A percentile compares a stretch with the other conserved stretches of the same genome.
phyloP scores from a whole-genome alignment of 768 basidiomycete genomes.

The Amanita thiersii region DNA sequence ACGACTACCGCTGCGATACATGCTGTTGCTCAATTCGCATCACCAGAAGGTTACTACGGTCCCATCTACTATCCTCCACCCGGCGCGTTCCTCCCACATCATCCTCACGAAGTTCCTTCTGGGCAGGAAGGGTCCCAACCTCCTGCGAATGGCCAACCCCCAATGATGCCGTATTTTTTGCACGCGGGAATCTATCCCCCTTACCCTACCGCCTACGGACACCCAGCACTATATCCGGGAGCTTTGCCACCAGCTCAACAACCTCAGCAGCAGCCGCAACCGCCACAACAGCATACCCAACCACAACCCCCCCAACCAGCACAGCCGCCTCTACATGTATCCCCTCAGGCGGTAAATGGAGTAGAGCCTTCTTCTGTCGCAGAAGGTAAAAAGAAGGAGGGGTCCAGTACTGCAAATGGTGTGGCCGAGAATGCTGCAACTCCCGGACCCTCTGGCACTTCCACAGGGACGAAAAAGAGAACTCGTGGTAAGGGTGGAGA shows the following conservation, averaged over 20 bases:
- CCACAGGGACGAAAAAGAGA: slow-evolving; percentile 17
- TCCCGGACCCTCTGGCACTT: slow-evolving; percentile 12
- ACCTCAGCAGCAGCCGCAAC: slow-evolving; percentile 12
- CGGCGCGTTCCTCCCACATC: slow-evolving; percentile 22
- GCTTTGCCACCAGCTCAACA: slow-evolving; percentile 12
- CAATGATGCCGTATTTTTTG: slow-evolving; percentile 32
- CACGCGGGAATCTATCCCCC: slow-evolving; percentile 28
- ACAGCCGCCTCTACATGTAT: neutral
- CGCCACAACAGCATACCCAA: slow-evolving; percentile 15
- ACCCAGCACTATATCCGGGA: slow-evolving; percentile 22
- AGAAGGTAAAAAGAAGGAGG: slow-evolving; percentile 17
- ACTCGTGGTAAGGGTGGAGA: slow-evolving; percentile 22
- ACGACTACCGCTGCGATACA: slow-evolving; percentile 23
- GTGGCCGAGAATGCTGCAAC: slow-evolving; percentile 6
- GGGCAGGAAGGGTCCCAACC: slow-evolving; percentile 18
- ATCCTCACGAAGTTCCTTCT: slow-evolving; percentile 24
- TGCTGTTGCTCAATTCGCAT: slow-evolving; percentile 22
- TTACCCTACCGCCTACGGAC: slow-evolving; percentile 23
- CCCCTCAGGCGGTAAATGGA: neutral
- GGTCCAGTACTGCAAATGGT: neutral
- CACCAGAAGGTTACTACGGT: slow-evolving; percentile 31
- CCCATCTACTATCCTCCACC: slow-evolving; percentile 31
- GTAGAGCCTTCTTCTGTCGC: neutral
- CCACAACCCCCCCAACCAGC: slow-evolving; percentile 6
- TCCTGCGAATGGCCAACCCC: slow-evolving; percentile 26